phyloP scores from a whole-genome alignment of 148 eudicot genomes.

The Hydrangea macrophylla region DNA sequence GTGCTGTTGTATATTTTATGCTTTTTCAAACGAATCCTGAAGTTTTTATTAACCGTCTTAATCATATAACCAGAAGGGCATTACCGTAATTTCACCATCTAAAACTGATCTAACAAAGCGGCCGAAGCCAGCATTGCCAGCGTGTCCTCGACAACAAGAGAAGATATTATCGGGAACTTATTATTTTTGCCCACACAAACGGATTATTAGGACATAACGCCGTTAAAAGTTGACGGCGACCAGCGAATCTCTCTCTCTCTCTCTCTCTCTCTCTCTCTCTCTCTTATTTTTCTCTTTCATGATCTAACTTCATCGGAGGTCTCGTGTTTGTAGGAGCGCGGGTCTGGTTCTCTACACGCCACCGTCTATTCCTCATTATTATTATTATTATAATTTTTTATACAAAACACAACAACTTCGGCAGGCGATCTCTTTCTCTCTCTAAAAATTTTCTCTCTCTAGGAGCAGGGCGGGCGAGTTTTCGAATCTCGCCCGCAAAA shows the following conservation, averaged over 20 bases:
- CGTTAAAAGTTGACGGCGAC: slow-evolving; percentile 5
- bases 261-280: background rate
- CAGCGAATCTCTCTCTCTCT: background rate
- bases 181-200: background rate
- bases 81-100: too few species aligned
- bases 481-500: slow-evolving; percentile 21
- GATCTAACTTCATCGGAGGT: slow-evolving; percentile 20
- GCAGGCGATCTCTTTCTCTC: background rate
- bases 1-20: too few species aligned
- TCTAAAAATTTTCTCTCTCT: slow-evolving; percentile 11
- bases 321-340: slow-evolving; percentile 16
- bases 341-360: background rate
- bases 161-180: background rate
- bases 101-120: too few species aligned
- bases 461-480: background rate
- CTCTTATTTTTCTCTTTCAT: slow-evolving; percentile 6
- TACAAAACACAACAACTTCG: background rate
- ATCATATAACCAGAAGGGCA: too few species aligned
- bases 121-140: background rate
- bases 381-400: background rate
- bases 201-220: background rate
- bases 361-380: background rate
- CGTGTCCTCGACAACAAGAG: background rate
- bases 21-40: too few species aligned
- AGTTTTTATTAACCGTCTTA: too few species aligned